Evolutionary conservation across 2,329 filamentous ascomycete genomes (phyloP).

Genomic region (Sporothrix luriei): DNA sequence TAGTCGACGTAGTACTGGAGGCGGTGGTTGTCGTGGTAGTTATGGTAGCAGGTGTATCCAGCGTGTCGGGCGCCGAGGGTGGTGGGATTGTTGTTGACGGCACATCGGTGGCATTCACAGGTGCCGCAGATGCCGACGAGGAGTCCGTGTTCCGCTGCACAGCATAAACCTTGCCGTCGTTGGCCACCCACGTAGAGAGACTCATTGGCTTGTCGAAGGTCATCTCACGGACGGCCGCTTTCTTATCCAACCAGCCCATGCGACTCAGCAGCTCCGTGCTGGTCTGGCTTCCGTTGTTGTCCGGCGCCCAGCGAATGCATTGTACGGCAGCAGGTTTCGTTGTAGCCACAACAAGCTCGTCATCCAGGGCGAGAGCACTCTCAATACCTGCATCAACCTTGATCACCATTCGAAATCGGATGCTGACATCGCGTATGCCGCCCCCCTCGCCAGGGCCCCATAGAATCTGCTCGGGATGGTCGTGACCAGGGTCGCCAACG

Average conservation of each 20-base stretch:
- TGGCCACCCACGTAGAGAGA: slow-evolving; percentile 87
- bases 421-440: slow-evolving; percentile 80
- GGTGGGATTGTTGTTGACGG: background rate
- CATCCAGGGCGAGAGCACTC: slow-evolving; percentile 83
- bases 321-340: slow-evolving; percentile 91
- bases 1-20: background rate
- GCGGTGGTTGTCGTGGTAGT: slow-evolving; percentile 1
- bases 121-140: background rate
- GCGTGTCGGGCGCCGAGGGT: background rate
- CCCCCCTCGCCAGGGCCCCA: slow-evolving; percentile 80
- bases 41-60: slow-evolving; percentile 7
- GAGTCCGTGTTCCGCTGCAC: slow-evolving; percentile 67
- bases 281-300: slow-evolving; percentile 78
- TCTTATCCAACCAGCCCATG: slow-evolving; percentile 83
- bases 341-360: slow-evolving; percentile 90
- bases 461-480: slow-evolving; percentile 63
- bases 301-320: slow-evolving; percentile 92
- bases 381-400: slow-evolving; percentile 95
- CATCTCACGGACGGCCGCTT: slow-evolving; percentile 77
- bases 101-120: background rate
- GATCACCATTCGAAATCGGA: slow-evolving; percentile 96
- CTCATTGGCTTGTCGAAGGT: slow-evolving; percentile 96
- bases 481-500: slow-evolving; percentile 57
- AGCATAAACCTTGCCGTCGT: slow-evolving; percentile 83
- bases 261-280: slow-evolving; percentile 86